These are phyloP conservation scores for Entophlyctis luteolus DNA, from an alignment of 192 early-diverging fungal species.

Conservation along the genomic window DNA sequence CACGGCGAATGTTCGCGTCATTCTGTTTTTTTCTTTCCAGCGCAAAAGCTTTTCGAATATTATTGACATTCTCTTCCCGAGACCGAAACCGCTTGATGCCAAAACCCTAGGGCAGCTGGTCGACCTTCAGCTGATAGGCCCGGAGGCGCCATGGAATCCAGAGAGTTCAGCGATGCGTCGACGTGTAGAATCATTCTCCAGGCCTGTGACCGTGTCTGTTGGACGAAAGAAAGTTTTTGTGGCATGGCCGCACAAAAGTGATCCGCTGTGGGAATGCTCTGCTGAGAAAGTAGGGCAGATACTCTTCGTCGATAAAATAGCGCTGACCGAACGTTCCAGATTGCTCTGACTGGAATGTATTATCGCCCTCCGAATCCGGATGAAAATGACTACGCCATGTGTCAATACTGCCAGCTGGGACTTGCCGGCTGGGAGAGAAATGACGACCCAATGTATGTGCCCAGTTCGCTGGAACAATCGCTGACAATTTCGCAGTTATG, in stretches of 20 bases:
- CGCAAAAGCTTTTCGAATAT: no score
- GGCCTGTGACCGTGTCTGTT: not conserved
- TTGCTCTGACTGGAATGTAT: conserved; percentile 16
- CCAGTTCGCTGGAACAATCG: not conserved
- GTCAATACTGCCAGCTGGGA: conserved; percentile 20
- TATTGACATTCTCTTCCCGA: no score
- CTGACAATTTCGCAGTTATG: conserved; percentile 4
- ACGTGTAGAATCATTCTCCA: not conserved
- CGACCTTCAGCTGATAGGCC: not conserved
- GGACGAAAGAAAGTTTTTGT: not conserved
- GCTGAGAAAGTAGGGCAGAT: conserved; percentile 10
- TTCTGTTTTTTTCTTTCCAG: no score
- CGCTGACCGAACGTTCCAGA: not conserved
- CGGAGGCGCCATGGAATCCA: not conserved
- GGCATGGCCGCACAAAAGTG: not conserved
- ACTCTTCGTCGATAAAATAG: not conserved
- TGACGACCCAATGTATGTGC: conserved; percentile 20
- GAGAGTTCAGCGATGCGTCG: not conserved
- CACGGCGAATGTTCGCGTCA: no score
- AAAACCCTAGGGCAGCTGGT: not conserved
- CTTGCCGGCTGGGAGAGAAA: conserved; percentile 18
- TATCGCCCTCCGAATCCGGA: not conserved
- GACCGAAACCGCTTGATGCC: no score
- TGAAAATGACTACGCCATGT: conserved; percentile 15
- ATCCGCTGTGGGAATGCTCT: not conserved